Evolutionary conservation across 1,139 yeast species (phyloP).

Genomic region (Geotrichum macrosporum): DNA sequence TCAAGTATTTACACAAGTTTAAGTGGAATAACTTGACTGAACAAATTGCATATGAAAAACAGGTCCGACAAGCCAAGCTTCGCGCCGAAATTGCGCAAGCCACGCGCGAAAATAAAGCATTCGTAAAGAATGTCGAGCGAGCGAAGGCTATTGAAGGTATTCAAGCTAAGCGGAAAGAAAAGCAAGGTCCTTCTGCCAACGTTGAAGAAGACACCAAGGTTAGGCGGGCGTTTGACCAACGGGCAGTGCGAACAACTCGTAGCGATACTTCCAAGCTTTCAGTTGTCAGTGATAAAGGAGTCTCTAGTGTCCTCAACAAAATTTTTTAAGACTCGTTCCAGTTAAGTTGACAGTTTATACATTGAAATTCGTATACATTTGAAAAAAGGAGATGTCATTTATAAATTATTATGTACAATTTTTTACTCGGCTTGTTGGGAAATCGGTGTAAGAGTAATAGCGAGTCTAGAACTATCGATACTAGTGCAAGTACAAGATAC

Average conservation of each 20-base stretch:
- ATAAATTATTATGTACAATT: background rate
- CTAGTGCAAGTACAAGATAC: constrained; percentile 9
- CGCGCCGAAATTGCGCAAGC: constrained; percentile 88
- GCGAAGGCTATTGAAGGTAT: constrained; percentile 76
- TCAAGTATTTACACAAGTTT: constrained; percentile 84
- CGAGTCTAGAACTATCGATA: constrained; percentile 10
- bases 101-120: constrained; percentile 76
- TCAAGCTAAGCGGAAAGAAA: constrained; percentile 45
- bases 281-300: constrained; percentile 18
- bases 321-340: constrained; percentile 20
- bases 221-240: constrained; percentile 34
- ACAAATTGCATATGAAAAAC: constrained; percentile 88
- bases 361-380: no score
- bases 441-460: constrained; percentile 5
- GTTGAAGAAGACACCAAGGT: constrained; percentile 36
- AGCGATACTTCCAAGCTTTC: constrained; percentile 23
- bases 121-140: constrained; percentile 76
- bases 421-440: background rate
- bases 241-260: constrained; percentile 29
- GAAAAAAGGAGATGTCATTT: background rate
- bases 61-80: constrained; percentile 79
- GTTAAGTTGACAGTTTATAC: no score
- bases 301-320: constrained; percentile 27
- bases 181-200: constrained; percentile 43
- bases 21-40: constrained; percentile 95